Evolutionary conservation across 177 flowering plant species (phyloP).

Genomic region (Vitis hybrid): DNA sequence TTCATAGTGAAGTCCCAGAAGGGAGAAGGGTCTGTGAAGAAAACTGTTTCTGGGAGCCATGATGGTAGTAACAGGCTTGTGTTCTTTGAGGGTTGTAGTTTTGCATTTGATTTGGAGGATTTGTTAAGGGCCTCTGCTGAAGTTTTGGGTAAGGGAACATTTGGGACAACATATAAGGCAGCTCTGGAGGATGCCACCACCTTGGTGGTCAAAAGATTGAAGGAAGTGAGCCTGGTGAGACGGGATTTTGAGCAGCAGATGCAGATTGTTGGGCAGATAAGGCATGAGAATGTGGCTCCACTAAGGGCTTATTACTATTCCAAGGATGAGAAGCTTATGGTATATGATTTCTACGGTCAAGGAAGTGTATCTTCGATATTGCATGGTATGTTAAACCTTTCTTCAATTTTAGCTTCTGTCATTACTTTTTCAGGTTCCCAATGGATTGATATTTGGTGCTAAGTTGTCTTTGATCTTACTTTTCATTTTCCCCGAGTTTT

Average conservation of each 20-base stretch:
- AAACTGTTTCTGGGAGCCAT: constrained; percentile 23
- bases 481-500: too few relatives aligned
- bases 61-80: constrained; percentile 34
- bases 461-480: too few relatives aligned
- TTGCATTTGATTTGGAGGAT: constrained; percentile 77
- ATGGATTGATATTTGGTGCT: too few relatives aligned
- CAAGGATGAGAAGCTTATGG: constrained; percentile 91
- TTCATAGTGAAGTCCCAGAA: constrained; percentile 21
- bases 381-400: constrained; percentile 59
- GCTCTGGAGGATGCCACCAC: constrained; percentile 64
- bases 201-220: constrained; percentile 82
- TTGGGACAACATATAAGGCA: constrained; percentile 77
- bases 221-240: constrained; percentile 55
- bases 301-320: constrained; percentile 88
- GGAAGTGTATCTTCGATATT: constrained; percentile 77
- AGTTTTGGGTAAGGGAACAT: constrained; percentile 83
- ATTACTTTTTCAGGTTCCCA: too few relatives aligned
- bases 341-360: constrained; percentile 64
- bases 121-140: constrained; percentile 87
- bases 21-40: constrained; percentile 26
- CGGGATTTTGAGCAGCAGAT: constrained; percentile 85
- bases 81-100: constrained; percentile 53
- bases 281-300: constrained; percentile 77
- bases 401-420: background rate
- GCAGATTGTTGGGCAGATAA: constrained; percentile 66